A percentile compares a stretch with the other conserved stretches of the same genome.
These are phyloP conservation scores for Aspergillus egyptiacus DNA, from an alignment of 495 filamentous ascomycete species.

Conservation along the genomic window DNA sequence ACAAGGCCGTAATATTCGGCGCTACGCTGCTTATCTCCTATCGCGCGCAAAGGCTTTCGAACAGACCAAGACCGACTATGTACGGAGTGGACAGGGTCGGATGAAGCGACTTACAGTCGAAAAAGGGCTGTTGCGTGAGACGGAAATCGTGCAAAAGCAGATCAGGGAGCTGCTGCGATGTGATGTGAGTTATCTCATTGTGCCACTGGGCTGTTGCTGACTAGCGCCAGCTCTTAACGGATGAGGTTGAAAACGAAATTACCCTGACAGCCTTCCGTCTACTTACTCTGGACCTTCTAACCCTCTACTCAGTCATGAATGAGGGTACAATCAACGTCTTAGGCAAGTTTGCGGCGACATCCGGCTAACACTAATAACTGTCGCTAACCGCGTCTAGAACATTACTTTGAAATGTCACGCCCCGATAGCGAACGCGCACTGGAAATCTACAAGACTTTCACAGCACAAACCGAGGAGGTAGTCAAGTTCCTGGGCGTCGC, in stretches of 20 bases:
- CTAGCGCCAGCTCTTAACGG: conserved; percentile 65
- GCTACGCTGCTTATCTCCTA: conserved; percentile 83
- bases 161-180: conserved; percentile 81
- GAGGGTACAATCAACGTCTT: conserved; percentile 97
- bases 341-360: conserved; percentile 47
- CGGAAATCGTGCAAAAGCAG: conserved; percentile 84
- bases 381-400: conserved; percentile 51
- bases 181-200: conserved; percentile 56
- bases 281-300: conserved; percentile 82
- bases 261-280: conserved; percentile 93
- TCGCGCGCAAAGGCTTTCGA: conserved; percentile 76
- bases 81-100: conserved; percentile 72
- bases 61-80: conserved; percentile 83
- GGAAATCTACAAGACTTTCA: conserved; percentile 88
- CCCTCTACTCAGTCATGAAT: conserved; percentile 91
- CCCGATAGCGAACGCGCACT: conserved; percentile 89
- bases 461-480: conserved; percentile 84
- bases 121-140: conserved; percentile 88
- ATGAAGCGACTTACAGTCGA: conserved; percentile 84
- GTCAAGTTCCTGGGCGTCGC: conserved; percentile 86
- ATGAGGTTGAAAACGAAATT: conserved; percentile 95
- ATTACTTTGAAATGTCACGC: conserved; percentile 97
- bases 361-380: not conserved
- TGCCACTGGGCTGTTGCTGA: conserved; percentile 19
- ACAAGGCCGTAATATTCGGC: conserved; percentile 89